Evolutionary conservation across 2,329 filamentous ascomycete species (phyloP), one percentile per base, ranked within the genome.

Genomic region (Cladophialophora carrionii): DNA sequence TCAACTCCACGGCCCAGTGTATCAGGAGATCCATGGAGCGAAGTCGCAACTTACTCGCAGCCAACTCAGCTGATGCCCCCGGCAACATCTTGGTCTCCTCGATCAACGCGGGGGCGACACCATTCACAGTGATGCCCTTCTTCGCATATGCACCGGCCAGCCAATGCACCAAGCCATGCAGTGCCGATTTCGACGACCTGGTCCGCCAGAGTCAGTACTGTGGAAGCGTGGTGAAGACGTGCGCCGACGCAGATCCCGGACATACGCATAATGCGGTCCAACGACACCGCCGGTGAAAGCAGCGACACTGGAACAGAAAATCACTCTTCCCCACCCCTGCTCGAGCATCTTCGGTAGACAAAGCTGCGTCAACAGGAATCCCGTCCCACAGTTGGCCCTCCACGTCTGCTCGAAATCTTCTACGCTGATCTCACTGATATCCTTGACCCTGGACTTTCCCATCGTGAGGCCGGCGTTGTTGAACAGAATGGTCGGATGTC

Each of bases 361-460:
- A 6, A 85, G 80, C 74, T 88, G 87, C 4, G 82, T 81, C 0
- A 89, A 79, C 48, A 89, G 78, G 71, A 89, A 89, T 0, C 85
- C 83, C 5, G 87, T 84, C 31, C 85, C 80, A 55, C 88, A 78
- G 72, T 89, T 90, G 57, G 88, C 81, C 61, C 82, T 83, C 62
- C 88, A 77, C 4, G 84, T 88, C 71, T 84, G 78, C 72, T 89
- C 87, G 72, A 88, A 89, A 72, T 89, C 86, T 57, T 87, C 85
- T 29, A 89, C 74, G 10, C 81, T 79, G 67, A 89, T 87, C 62
- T 88, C 86, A 71, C 80, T 78, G 56, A 86, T 79, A 31, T 70
- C 65, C 46, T 70, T 70, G 59, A 71, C 58, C 14, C 80, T 75
- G 22, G 86, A 81, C 72, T 86, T 87, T 46, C 87, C 87, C 69